Evolutionary conservation across 352 stramenopile genomes (phyloP), one percentile per base, ranked within the genome.

Genomic region (Nothophytophthora sp.): DNA sequence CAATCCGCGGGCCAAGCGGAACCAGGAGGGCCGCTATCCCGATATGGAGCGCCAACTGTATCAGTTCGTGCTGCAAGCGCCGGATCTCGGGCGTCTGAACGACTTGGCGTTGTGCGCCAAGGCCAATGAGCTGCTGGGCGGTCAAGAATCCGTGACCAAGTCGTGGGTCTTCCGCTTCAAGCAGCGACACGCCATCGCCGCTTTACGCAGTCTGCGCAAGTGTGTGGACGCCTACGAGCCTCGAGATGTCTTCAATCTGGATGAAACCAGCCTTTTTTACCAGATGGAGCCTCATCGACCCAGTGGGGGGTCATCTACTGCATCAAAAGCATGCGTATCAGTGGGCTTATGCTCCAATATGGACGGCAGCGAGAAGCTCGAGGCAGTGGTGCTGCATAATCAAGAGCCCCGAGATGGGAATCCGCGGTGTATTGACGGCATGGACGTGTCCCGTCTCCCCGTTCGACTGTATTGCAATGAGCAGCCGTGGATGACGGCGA

Each of bases 151-250:
- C 6, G 51, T 60, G 42, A 53, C 42, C 20, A 60, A 60, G 42
- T 60, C 51, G 35, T 60, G 51, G 51, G 42, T 60, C 10, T 60
- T 60, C 25, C 51, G 51, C 15, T 53, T 60, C 36, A 60, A 60
- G 19, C 51, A 53, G 42, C 51, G 51, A 8, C 42, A 54, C 35
- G 51, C 51, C 1, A 42, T 60, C 22, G 28, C 38, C 3, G 55
- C 47, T 13, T 39, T 63, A 22, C 55, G 54, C 36, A 41, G 25
- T 23, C 55, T 58, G 12, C 39, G 55, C 12, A 49, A 49, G 30
- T 28, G 27, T 3, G 53, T 58, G 27, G 47, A 63, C n/a, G 40
- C 42, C 4, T 58, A 53, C 23, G 32, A 53, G 7, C 46, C 55
- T 10, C 27, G 23, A 13, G 47, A 58, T 18, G 55, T 63, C 4